Evolutionary conservation across 495 filamentous ascomycete genomes (phyloP).

Genomic region (Corynascus novoguineensis): DNA sequence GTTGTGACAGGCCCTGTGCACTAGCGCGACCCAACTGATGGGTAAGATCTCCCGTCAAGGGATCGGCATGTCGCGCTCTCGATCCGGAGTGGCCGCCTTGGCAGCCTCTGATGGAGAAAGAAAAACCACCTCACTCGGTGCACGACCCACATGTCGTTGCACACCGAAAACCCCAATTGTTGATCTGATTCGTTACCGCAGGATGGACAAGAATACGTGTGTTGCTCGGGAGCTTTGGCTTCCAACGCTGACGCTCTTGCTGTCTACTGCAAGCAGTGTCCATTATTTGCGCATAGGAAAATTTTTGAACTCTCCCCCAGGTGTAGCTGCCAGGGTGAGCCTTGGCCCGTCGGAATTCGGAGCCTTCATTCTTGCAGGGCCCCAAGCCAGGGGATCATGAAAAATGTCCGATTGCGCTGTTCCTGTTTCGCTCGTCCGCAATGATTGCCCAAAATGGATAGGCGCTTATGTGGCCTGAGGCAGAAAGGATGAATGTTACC

Average conservation of each 20-base stretch:
- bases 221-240: too few relatives aligned
- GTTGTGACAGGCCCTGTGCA: neutral
- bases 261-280: too few relatives aligned
- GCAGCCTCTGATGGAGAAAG: constrained; percentile 4
- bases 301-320: too few relatives aligned
- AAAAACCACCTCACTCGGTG: neutral
- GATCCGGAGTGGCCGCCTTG: constrained; percentile 25
- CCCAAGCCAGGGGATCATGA: neutral
- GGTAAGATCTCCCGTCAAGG: constrained; percentile 12
- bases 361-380: neutral
- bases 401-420: neutral
- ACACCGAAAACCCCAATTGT: too few relatives aligned
- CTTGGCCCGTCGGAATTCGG: neutral
- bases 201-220: too few relatives aligned
- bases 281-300: too few relatives aligned
- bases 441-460: constrained; percentile 25
- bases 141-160: constrained; percentile 8
- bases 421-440: constrained; percentile 14
- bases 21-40: constrained; percentile 1
- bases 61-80: neutral
- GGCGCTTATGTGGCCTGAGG: neutral
- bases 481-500: neutral
- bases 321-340: too few relatives aligned
- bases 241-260: too few relatives aligned
- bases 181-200: too few relatives aligned